Evolutionary conservation across 441 rosid species (phyloP).

Genomic region (Populus hybrid): DNA sequence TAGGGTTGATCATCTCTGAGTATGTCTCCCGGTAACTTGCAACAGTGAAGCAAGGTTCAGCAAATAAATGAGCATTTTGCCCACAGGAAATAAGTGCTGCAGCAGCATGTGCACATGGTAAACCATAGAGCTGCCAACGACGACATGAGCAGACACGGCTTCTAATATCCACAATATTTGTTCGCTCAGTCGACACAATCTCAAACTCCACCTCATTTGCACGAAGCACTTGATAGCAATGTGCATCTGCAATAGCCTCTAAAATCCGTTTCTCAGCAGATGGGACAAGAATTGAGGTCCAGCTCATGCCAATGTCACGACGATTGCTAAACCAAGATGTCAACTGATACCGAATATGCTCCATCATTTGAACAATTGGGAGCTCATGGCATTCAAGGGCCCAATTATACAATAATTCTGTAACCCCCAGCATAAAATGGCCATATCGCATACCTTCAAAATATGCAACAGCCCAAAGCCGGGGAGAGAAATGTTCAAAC

Average conservation of each 20-base stretch:
- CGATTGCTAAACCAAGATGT: constrained; percentile 57
- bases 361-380: constrained; percentile 92
- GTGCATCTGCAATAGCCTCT: constrained; percentile 81
- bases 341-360: constrained; percentile 67
- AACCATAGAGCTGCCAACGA: constrained; percentile 88
- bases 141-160: constrained; percentile 80
- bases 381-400: constrained; percentile 95
- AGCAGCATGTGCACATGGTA: constrained; percentile 93
- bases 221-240: constrained; percentile 89
- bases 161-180: constrained; percentile 84
- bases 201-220: constrained; percentile 95
- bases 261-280: constrained; percentile 76
- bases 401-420: constrained; percentile 81
- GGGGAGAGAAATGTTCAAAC: constrained; percentile 75
- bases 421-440: constrained; percentile 77
- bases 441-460: constrained; percentile 85
- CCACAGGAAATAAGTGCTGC: constrained; percentile 94
- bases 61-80: constrained; percentile 67
- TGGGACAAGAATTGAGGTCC: constrained; percentile 81
- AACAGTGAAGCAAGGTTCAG: constrained; percentile 79
- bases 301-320: constrained; percentile 71
- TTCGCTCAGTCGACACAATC: constrained; percentile 88
- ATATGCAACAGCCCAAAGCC: constrained; percentile 84
- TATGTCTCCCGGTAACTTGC: constrained; percentile 70
- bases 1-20: constrained; percentile 58